These are phyloP conservation scores for Rhynchospora tenuis DNA, from an alignment of 176 grass and related monocot species.

Conservation along the genomic window DNA sequence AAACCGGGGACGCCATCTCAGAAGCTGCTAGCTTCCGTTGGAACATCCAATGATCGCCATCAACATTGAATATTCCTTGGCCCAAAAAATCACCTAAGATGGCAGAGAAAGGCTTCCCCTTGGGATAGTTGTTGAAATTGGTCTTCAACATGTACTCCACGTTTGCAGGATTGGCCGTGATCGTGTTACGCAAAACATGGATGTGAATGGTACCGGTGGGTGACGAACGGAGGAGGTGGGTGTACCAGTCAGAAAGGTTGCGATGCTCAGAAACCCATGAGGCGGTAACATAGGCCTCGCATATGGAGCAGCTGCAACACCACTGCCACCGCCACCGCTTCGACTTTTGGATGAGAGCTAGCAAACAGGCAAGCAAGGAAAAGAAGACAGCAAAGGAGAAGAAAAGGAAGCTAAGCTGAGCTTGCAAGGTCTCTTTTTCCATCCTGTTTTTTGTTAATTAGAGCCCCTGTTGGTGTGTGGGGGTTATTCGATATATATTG, in stretches of 20 bases:
- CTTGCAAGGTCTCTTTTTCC: slow-evolving; percentile 12
- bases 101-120: slow-evolving; percentile 57
- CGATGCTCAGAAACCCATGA: slow-evolving; percentile 66
- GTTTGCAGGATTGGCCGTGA: slow-evolving; percentile 55
- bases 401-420: slow-evolving; percentile 31
- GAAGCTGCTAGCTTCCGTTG: slow-evolving; percentile 68
- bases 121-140: slow-evolving; percentile 75
- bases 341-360: slow-evolving; percentile 38
- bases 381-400: slow-evolving; percentile 39
- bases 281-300: slow-evolving; percentile 59
- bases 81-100: slow-evolving; percentile 84
- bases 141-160: slow-evolving; percentile 69
- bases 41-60: slow-evolving; percentile 61
- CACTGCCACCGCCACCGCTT: slow-evolving; percentile 33
- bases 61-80: slow-evolving; percentile 83
- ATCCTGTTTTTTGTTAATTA: neutral
- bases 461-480: neutral
- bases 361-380: slow-evolving; percentile 31
- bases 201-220: slow-evolving; percentile 69
- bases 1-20: slow-evolving; percentile 36
- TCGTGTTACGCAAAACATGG: slow-evolving; percentile 65
- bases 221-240: slow-evolving; percentile 67
- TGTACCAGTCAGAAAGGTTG: slow-evolving; percentile 86
- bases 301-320: slow-evolving; percentile 69
- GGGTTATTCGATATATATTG: neutral